Evolutionary conservation across 225 moss, liverwort and hornwort genomes (phyloP).

Genomic region (Rhytidiadelphus loreus): DNA sequence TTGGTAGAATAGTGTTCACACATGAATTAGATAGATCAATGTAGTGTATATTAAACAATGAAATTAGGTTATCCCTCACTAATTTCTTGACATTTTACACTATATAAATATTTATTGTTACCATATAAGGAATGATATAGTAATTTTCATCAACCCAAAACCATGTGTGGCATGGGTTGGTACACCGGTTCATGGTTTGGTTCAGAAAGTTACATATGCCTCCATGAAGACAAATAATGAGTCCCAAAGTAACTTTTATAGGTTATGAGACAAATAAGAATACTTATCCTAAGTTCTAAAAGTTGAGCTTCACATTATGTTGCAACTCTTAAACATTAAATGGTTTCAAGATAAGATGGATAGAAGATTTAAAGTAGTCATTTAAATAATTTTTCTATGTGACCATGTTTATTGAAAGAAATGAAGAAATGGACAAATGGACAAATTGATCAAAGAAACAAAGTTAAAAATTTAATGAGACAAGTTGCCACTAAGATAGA

Average conservation of each 20-base stretch:
- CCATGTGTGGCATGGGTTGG: too few species aligned
- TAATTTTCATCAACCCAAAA: too few species aligned
- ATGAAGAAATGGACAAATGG: fast-evolving
- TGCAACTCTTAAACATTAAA: not conserved
- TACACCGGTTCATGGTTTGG: too few species aligned
- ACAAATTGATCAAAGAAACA: not conserved
- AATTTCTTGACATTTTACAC: too few species aligned
- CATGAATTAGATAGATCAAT: not conserved
- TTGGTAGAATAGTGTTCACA: not conserved
- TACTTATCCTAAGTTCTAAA: not conserved
- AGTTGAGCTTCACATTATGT: not conserved
- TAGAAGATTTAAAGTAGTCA: not conserved
- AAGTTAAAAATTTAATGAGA: not conserved
- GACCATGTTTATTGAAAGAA: not conserved
- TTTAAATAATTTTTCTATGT: too few species aligned
- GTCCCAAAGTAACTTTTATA: too few species aligned
- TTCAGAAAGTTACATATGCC: too few species aligned
- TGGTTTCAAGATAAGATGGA: not conserved
- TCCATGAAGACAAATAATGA: too few species aligned
- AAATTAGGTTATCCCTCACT: too few species aligned
- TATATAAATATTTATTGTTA: too few species aligned
- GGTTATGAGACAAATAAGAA: not conserved
- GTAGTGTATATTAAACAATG: not conserved
- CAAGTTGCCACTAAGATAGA: not conserved
- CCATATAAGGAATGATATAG: too few species aligned